A percentile compares a stretch with the other conserved stretches of the same genome.
Conservation (phyloP, 2,329 filamentous ascomycete species). For the Penicillium sp. region DNA sequence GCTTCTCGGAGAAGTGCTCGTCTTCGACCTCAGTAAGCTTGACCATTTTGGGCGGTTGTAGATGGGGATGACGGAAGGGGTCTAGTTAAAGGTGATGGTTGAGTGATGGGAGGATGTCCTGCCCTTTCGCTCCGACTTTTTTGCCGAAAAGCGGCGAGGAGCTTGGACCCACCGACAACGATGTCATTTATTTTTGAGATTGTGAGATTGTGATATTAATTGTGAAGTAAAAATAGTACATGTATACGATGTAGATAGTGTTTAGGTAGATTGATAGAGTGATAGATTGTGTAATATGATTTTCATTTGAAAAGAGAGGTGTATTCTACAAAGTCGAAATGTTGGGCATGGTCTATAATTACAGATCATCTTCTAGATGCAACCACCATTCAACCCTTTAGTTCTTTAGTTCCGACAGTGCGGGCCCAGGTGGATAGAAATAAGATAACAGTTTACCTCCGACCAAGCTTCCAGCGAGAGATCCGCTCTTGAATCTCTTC, state of each 20-base stretch:
- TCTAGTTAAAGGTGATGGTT: slow-evolving; percentile 12
- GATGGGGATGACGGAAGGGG: slow-evolving; percentile 4
- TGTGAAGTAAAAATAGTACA: no score
- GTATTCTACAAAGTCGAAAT: slow-evolving; percentile 14
- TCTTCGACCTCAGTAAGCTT: slow-evolving; percentile 96
- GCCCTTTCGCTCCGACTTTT: slow-evolving; percentile 40
- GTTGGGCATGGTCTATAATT: slow-evolving; percentile 15
- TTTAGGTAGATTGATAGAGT: no score
- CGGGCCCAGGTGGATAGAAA: background rate
- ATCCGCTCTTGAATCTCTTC: slow-evolving; percentile 87
- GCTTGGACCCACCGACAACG: slow-evolving; percentile 27
- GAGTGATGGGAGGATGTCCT: slow-evolving; percentile 28
- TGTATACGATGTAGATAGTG: no score
- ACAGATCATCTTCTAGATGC: slow-evolving; percentile 11
- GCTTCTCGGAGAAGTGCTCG: slow-evolving; percentile 79
- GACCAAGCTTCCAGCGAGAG: slow-evolving; percentile 76
- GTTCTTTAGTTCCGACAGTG: background rate
- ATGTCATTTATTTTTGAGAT: slow-evolving; percentile 4
- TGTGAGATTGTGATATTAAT: background rate
- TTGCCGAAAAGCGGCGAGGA: slow-evolving; percentile 40
- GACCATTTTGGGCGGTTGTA: slow-evolving; percentile 65
- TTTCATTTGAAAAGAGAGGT: slow-evolving; percentile 4
- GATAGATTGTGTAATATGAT: background rate
- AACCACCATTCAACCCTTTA: background rate
- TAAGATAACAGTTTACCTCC: slow-evolving; percentile 42